Base-by-base conservation (phyloP, 768 basidiomycete genomes). In the Rhizopogon vinicolor region DNA sequence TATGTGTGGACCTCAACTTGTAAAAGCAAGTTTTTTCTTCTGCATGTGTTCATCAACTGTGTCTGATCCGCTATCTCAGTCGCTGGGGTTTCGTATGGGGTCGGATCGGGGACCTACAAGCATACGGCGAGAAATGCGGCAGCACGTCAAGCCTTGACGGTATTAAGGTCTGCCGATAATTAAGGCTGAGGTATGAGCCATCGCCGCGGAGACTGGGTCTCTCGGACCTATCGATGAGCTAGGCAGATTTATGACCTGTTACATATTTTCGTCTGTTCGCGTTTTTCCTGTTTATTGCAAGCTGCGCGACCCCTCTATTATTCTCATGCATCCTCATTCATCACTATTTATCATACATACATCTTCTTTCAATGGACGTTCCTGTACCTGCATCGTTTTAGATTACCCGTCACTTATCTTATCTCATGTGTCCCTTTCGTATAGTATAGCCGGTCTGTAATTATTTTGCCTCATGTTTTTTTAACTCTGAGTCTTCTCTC, bases 1-100 rank as follows among this genome's bases (percentile, higher is more conserved):
- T 79, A 77, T 6, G 62, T 66, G 40, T 88, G 86, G 86, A 84
- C 74, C 1, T 77, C 72, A 3, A 59, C 77, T 5, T 87, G 85
- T 67, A 86, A 83, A 75, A 78, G 87, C 85, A 46, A 57, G 62
- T 55, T 58, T 61, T 49, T 35, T 25, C 7, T 41, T 46, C 44
- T 60, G 46, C 58, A 12, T 53, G 18, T 29, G 18, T 10, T 51
- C 52, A 39, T 46, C 44, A 8, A 3, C 48, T 31, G 22, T 46
- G 12, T 50, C 57, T 70, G 5, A 67, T 58, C 41, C 2, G 46
- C 51, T 31, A 10, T 7, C 52, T 28, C 59, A 87, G 86, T 87
- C 58, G 70, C 78, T 41, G 82, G 82, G 1, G 63, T 73, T 53
- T 70, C 71, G 52, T 73, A 75, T 55, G 84, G 80, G 8, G 70